Evolutionary conservation across 495 filamentous ascomycete genomes (phyloP).

Genomic region (Durotheca rogersii): DNA sequence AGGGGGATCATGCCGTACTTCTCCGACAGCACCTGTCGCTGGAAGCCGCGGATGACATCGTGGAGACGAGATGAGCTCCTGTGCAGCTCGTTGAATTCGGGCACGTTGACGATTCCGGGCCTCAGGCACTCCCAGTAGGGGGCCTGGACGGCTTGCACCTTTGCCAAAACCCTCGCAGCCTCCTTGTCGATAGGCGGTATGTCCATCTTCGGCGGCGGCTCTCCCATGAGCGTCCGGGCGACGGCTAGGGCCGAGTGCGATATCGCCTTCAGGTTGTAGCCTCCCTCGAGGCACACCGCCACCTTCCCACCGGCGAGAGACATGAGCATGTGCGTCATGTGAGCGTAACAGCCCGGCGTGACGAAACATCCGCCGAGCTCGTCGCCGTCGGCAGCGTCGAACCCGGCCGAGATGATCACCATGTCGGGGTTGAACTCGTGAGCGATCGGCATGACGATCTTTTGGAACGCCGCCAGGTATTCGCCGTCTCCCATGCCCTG

Average conservation of each 20-base stretch:
- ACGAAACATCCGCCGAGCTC: constrained; percentile 90
- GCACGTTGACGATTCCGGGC: constrained; percentile 48
- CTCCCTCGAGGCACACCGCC: constrained; percentile 89
- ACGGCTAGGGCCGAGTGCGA: constrained; percentile 89
- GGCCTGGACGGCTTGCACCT: constrained; percentile 54
- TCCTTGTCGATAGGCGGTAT: constrained; percentile 51
- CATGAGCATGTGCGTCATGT: constrained; percentile 99
- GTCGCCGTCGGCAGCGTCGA: constrained; percentile 93
- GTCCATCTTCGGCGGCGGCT: constrained; percentile 74
- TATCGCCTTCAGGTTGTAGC: constrained; percentile 92
- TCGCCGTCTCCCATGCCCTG: constrained; percentile 96
- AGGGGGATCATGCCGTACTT: constrained; percentile 74
- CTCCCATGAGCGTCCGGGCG: constrained; percentile 88
- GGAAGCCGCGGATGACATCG: constrained; percentile 74
- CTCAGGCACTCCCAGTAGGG: constrained; percentile 64
- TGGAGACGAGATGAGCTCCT: constrained; percentile 40
- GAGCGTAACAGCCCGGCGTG: constrained; percentile 85
- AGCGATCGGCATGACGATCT: constrained; percentile 96
- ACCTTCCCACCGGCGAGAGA: constrained; percentile 88
- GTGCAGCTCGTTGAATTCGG: constrained; percentile 33
- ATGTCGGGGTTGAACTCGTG: constrained; percentile 91
- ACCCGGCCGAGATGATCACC: constrained; percentile 93
- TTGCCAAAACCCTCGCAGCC: constrained; percentile 50
- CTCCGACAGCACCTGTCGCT: constrained; percentile 66
- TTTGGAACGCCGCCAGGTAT: constrained; percentile 93